Evolutionary conservation across 169 alveolate species (phyloP).

Genomic region (Babesia ovis): DNA sequence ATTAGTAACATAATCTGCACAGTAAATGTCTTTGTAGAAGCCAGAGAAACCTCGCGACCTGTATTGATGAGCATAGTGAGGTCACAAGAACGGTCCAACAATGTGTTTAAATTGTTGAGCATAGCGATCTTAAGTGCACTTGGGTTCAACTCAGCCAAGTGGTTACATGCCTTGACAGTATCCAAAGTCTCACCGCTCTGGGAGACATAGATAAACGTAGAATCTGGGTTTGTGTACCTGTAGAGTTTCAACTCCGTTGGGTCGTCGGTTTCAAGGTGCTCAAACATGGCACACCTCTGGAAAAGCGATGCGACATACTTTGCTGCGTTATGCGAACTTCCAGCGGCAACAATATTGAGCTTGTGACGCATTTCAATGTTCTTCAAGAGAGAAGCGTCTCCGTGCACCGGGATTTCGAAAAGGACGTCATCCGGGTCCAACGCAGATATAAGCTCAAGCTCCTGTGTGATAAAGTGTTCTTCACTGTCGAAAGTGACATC

Average conservation of each 20-base stretch:
- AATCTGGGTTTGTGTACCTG: slow-evolving; percentile 83
- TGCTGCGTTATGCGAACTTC: slow-evolving; percentile 90
- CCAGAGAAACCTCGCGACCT: slow-evolving; percentile 97
- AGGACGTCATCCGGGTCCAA: slow-evolving; percentile 25
- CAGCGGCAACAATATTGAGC: slow-evolving; percentile 90
- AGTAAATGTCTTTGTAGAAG: slow-evolving; percentile 95
- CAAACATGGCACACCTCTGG: slow-evolving; percentile 77
- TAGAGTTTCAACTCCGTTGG: slow-evolving; percentile 86
- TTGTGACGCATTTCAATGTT: slow-evolving; percentile 76
- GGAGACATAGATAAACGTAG: slow-evolving; percentile 80
- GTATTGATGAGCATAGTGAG: slow-evolving; percentile 92
- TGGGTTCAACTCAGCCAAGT: slow-evolving; percentile 36
- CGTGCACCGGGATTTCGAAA: slow-evolving; percentile 46
- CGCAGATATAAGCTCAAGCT: slow-evolving; percentile 29
- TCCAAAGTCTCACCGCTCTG: slow-evolving; percentile 98
- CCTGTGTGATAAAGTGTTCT: slow-evolving; percentile 24
- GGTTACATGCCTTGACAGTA: slow-evolving; percentile 52
- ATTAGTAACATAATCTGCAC: slow-evolving; percentile 75
- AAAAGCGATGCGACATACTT: slow-evolving; percentile 83
- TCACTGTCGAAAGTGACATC: slow-evolving; percentile 39
- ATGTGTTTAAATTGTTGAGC: slow-evolving; percentile 88
- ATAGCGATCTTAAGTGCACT: slow-evolving; percentile 78
- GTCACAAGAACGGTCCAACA: slow-evolving; percentile 83
- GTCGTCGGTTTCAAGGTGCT: slow-evolving; percentile 79
- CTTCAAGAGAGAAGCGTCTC: slow-evolving; percentile 37